Base-by-base conservation (phyloP, 1,139 yeast genomes). In the Debaryomyces fabryi region DNA sequence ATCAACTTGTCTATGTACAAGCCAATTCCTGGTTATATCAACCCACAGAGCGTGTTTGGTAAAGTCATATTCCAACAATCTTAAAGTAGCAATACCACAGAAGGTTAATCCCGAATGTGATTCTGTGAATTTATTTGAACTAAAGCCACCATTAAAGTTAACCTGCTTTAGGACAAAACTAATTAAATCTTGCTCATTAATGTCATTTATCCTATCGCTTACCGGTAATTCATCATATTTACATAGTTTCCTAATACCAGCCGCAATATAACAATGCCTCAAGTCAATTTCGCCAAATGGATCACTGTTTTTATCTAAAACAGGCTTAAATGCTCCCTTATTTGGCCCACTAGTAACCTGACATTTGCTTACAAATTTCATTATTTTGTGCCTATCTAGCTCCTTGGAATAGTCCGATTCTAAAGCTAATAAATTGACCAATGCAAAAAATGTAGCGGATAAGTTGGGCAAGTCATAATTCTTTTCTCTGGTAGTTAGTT, bases 101-200 rank as follows among this genome's bases (percentile, higher is more conserved):
- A 83, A 93, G 0, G 96, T 87, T 53, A 87, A 77, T 0, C 99
- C 99, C 7, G 92, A 83, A 67, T 93, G 98, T 1, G 95, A 76
- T 65, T 93, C 99, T 20, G 79, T 74, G 36, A 54, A 49, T 2
- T 53, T 51, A 5, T 55, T 43, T 10, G 73, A 66, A 29, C 75
- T 64, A 47, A 76, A 70, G 0, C 97, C 98, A 1, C 98, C 98
- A 58, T 80, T 84, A 53, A 67, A 76, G 36, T 76, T 72, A 33
- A 75, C 64, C 35, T 82, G 68, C 0, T 64, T 54, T n/a, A 63
- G 39, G 0, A 90, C 68, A 59, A 74, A 84, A 0, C 54, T 50
- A 6, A 62, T 59, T 35, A 86, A 62, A 3, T 56, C 56, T 0
- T 59, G 68, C 0, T 68, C 53, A 54, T 86, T 73, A 21, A 86